Evolutionary conservation across 1,139 yeast species (phyloP).

Genomic region (Saccharomyces hybrid): DNA sequence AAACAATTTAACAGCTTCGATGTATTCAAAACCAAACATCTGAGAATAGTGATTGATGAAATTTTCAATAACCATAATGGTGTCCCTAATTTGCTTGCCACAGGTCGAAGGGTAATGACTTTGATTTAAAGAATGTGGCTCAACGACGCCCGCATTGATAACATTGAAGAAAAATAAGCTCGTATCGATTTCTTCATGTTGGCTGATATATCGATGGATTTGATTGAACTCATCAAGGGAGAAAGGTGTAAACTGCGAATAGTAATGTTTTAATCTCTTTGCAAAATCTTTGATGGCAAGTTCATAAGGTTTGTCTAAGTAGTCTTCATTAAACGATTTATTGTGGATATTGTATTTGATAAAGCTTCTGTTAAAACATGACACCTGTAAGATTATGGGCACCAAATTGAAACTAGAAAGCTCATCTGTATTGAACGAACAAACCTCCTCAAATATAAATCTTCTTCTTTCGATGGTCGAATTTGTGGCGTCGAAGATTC

Average conservation of each 20-base stretch:
- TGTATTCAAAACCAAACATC: constrained; percentile 21
- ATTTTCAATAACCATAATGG: constrained; percentile 12
- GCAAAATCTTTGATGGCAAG: constrained; percentile 55
- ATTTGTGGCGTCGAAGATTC: constrained; percentile 67
- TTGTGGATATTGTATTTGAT: constrained; percentile 53
- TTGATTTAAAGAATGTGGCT: background rate
- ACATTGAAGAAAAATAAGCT: constrained; percentile 20
- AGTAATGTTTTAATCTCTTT: constrained; percentile 48
- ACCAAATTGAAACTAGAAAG: constrained; percentile 24
- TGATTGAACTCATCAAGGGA: constrained; percentile 40
- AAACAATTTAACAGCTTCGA: constrained; percentile 19
- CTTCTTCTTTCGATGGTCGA: constrained; percentile 49
- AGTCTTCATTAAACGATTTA: constrained; percentile 53
- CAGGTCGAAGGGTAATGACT: constrained; percentile 5
- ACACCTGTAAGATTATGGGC: constrained; percentile 39
- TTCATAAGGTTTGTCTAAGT: constrained; percentile 41
- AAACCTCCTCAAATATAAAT: constrained; percentile 29
- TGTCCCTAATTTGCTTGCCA: constrained; percentile 7
- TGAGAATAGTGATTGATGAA: constrained; percentile 20
- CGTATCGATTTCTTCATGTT: constrained; percentile 1
- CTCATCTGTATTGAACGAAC: constrained; percentile 15
- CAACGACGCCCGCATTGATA: constrained; percentile 16
- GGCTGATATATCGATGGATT: background rate
- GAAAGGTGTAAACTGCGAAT: constrained; percentile 50
- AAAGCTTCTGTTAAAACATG: constrained; percentile 38